Evolutionary conservation across 441 rosid species (phyloP).

Genomic region (Gossypium davidsonii): DNA sequence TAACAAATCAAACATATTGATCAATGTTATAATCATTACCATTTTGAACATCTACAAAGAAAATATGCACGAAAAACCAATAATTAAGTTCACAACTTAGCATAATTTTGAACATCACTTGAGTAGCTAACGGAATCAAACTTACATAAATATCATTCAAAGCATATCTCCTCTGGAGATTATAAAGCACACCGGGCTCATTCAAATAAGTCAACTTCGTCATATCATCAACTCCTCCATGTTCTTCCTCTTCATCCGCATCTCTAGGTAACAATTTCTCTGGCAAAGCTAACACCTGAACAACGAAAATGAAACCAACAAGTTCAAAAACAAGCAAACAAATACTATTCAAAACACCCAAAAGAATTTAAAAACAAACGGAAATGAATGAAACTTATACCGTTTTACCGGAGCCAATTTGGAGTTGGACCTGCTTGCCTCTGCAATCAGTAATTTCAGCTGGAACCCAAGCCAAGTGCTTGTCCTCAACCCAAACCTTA

Average conservation of each 20-base stretch:
- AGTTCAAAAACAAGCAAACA: background rate
- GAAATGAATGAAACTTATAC: slow-evolving; percentile 22
- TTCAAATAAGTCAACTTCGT: slow-evolving; percentile 83
- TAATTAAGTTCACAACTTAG: slow-evolving; percentile 3
- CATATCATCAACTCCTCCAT: slow-evolving; percentile 98
- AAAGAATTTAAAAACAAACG: background rate
- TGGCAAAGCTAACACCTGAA: slow-evolving; percentile 44
- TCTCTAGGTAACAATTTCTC: slow-evolving; percentile 62
- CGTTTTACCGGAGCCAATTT: slow-evolving; percentile 53
- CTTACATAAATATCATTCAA: slow-evolving; percentile 94
- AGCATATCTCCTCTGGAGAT: slow-evolving; percentile 76
- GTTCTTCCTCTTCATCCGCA: slow-evolving; percentile 76
- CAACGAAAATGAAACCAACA: background rate
- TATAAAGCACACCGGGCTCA: slow-evolving; percentile 91
- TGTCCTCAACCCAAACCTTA: slow-evolving; percentile 86
- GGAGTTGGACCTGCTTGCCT: slow-evolving; percentile 51
- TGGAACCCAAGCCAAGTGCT: slow-evolving; percentile 70
- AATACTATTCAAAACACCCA: background rate
- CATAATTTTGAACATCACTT: slow-evolving; percentile 7
- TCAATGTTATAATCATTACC: background rate
- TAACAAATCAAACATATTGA: background rate
- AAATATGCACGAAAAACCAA: background rate
- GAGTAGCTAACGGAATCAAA: slow-evolving; percentile 10
- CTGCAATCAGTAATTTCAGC: slow-evolving; percentile 51
- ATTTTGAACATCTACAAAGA: background rate